phyloP scores from a whole-genome alignment of 2,329 filamentous ascomycete genomes.

The Exophiala xenobiotica region DNA sequence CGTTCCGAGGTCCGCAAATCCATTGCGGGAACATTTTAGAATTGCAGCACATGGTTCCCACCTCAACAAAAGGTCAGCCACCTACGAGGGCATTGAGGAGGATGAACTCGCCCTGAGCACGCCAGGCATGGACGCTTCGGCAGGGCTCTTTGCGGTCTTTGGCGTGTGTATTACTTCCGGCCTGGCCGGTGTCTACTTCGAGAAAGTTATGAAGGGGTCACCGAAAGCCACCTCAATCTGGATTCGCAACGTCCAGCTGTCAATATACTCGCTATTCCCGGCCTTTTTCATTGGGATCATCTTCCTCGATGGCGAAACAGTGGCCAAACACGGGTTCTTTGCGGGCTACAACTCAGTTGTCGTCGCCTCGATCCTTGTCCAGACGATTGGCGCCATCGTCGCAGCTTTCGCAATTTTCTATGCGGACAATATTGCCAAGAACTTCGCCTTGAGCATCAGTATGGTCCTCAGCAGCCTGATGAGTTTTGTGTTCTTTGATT shows the following conservation, averaged over 20 bases:
- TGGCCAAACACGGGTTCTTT: slow-evolving; percentile 85
- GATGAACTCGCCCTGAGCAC: slow-evolving; percentile 52
- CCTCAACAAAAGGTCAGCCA: slow-evolving; percentile 72
- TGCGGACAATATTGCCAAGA: slow-evolving; percentile 87
- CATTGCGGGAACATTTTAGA: slow-evolving; percentile 65
- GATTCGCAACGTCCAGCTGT: slow-evolving; percentile 92
- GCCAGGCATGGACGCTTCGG: slow-evolving; percentile 69
- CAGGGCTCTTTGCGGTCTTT: slow-evolving; percentile 77
- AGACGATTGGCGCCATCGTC: slow-evolving; percentile 81
- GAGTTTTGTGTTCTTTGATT: slow-evolving; percentile 82
- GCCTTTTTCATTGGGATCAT: slow-evolving; percentile 82
- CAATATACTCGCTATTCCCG: slow-evolving; percentile 90
- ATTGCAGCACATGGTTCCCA: slow-evolving; percentile 42
- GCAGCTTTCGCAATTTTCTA: slow-evolving; percentile 79
- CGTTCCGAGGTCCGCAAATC: slow-evolving; percentile 76
- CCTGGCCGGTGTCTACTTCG: slow-evolving; percentile 66
- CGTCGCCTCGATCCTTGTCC: slow-evolving; percentile 78
- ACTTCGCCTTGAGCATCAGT: slow-evolving; percentile 88
- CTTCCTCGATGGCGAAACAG: slow-evolving; percentile 80
- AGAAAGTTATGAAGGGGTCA: slow-evolving; percentile 90
- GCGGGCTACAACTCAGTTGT: slow-evolving; percentile 91
- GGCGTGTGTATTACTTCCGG: slow-evolving; percentile 78
- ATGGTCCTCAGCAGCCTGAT: slow-evolving; percentile 84
- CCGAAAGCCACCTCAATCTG: slow-evolving; percentile 74
- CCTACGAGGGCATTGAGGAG: slow-evolving; percentile 81